Evolutionary conservation across 495 filamentous ascomycete species (phyloP), one percentile per base, ranked within the genome.

Genomic region (Xylaria venustula): DNA sequence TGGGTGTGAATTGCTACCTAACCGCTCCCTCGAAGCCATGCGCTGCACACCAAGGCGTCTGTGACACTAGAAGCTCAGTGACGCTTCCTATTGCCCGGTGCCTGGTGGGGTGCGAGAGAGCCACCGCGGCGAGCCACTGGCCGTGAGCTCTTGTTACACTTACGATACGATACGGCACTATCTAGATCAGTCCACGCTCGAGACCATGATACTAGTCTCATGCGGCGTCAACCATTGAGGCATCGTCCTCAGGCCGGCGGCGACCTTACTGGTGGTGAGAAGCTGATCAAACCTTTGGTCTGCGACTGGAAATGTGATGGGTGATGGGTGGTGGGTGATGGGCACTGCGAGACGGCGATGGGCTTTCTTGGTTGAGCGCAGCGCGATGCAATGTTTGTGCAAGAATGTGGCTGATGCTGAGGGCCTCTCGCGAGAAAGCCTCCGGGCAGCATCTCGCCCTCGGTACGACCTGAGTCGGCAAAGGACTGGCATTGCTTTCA

Each of bases 1-100:
- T 68, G 63, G 64, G 60, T 59, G 54, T 28, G 46, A 63, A 70
- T 70, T 67, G 69, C 58, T 64, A 72, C 69, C 67, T 66, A 64
- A 70, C 49, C 58, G 42, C 45, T 49, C 19, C 32, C 50, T 60
- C 52, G 34, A 32, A 63, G 47, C 61, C 56, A 66, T 68, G 64
- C 67, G 56, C 51, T 40, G 55, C 57, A 54, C 45, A 55, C 55
- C 45, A 54, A 19, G 41, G 53, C 54, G 60, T 62, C 64, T 65
- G 63, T 60, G 67, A 64, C 60, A 62, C 58, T 68, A 58, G 55
- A 58, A 47, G 49, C 9, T 37, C 9, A 54, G 41, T 69, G 53
- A 46, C 41, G 41, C 66, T 49, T 65, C 67, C 61, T 67, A 71
- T 71, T 69, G 69, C 67, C 64, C 64, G 62, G 59, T 30, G 42